Conservation (phyloP, 2,329 filamentous ascomycete species). For the Fusarium tanahbumbuense region DNA sequence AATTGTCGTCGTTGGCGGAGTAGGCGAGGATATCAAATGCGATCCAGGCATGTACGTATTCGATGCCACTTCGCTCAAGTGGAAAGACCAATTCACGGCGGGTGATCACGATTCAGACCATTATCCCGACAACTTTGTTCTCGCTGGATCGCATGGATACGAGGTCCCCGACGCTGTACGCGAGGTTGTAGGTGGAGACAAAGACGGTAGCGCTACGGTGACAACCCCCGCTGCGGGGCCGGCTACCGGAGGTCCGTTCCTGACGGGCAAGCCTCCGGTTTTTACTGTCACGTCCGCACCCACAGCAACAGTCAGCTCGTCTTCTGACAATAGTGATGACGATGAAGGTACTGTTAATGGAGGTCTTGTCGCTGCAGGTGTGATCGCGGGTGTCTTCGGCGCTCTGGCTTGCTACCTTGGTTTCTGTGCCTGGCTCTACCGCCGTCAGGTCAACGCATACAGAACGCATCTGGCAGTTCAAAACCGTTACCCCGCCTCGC, state of each 20-base stretch:
- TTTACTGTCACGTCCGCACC: constrained; percentile 72
- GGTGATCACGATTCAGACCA: constrained; percentile 68
- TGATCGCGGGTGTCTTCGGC: constrained; percentile 74
- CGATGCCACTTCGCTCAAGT: constrained; percentile 71
- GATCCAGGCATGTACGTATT: constrained; percentile 76
- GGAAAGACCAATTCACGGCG: constrained; percentile 69
- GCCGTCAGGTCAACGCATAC: constrained; percentile 76
- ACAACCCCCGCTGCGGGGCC: constrained; percentile 60
- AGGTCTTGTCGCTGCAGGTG: constrained; percentile 60
- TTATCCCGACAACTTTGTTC: constrained; percentile 60
- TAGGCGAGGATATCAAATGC: constrained; percentile 61
- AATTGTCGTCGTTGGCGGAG: constrained; percentile 73
- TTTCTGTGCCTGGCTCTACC: constrained; percentile 79
- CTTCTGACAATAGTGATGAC: background rate
- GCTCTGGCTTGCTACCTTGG: constrained; percentile 72
- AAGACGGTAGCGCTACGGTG: constrained; percentile 65
- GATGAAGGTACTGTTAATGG: constrained; percentile 44
- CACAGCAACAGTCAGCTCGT: constrained; percentile 56
- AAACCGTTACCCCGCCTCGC: constrained; percentile 65
- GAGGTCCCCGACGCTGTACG: constrained; percentile 64
- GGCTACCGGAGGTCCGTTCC: constrained; percentile 75
- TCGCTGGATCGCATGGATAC: constrained; percentile 62
- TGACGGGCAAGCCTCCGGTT: constrained; percentile 75
- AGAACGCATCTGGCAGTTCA: constrained; percentile 75
- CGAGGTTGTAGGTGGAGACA: constrained; percentile 62